Evolutionary conservation across 1,284 basidiomycete genomes (phyloP).

Genomic region (Cystobasidiaceae sp.): DNA sequence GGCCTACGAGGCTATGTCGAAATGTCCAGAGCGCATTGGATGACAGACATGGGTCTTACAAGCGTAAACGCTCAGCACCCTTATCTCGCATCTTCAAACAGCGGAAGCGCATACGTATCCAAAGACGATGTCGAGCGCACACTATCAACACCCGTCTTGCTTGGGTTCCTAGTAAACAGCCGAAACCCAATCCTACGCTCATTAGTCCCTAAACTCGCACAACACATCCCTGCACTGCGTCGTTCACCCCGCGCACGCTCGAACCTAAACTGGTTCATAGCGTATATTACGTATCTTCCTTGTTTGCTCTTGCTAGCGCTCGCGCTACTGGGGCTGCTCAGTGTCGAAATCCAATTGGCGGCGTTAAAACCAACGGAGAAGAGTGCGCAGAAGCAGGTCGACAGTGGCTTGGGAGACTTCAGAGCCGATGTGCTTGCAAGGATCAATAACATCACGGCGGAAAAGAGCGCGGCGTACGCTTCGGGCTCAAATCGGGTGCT

Average conservation of each 20-base stretch:
- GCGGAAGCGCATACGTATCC: conserved; percentile 44
- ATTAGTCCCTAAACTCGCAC: conserved; percentile 60
- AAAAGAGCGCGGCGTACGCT: conserved; percentile 72
- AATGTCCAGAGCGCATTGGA: conserved; percentile 66
- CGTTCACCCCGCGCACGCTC: conserved; percentile 55
- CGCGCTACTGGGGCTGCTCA: conserved; percentile 71
- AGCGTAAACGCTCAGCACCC: neutral
- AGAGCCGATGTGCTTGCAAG: conserved; percentile 64
- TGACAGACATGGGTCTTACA: conserved; percentile 56
- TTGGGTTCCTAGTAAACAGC: conserved; percentile 62
- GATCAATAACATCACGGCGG: conserved; percentile 72
- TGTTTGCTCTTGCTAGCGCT: conserved; percentile 55
- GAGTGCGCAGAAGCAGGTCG: conserved; percentile 26
- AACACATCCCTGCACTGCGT: conserved; percentile 45
- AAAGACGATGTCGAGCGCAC: conserved; percentile 54
- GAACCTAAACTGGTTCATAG: conserved; percentile 71
- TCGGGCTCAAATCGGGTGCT: conserved; percentile 67
- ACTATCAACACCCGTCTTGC: conserved; percentile 66
- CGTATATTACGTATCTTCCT: conserved; percentile 84
- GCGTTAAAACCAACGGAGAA: conserved; percentile 46
- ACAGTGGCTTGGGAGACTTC: conserved; percentile 54
- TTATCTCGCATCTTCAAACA: neutral
- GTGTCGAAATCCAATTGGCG: conserved; percentile 76
- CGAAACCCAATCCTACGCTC: conserved; percentile 54
- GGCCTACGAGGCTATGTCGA: conserved; percentile 53